These are phyloP conservation scores for Colletotrichum truncatum DNA, from an alignment of 2,329 filamentous ascomycete genomes.

Conservation along the genomic window DNA sequence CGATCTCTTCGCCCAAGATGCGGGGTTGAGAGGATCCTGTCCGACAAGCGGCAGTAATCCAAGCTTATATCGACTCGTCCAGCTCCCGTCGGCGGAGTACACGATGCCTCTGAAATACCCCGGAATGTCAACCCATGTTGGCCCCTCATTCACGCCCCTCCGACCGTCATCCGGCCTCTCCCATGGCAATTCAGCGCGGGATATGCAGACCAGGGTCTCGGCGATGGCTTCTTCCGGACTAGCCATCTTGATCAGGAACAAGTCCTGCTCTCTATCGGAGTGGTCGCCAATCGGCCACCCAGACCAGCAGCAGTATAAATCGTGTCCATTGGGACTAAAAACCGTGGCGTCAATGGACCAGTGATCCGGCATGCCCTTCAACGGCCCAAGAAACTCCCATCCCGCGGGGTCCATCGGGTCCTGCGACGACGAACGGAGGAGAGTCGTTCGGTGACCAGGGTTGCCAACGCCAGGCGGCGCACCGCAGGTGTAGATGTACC, in stretches of 20 bases:
- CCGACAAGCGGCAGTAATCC: constrained; percentile 63
- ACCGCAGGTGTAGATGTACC: constrained; percentile 48
- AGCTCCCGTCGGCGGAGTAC: constrained; percentile 66
- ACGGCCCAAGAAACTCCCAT: constrained; percentile 60
- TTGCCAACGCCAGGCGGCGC: constrained; percentile 54
- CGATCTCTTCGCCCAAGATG: constrained; percentile 59
- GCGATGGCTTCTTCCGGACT: constrained; percentile 49
- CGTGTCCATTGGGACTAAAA: constrained; percentile 54
- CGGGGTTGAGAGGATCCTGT: constrained; percentile 52
- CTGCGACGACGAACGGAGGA: constrained; percentile 51
- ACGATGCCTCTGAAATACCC: constrained; percentile 60
- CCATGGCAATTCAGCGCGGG: constrained; percentile 59
- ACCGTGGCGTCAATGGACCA: constrained; percentile 66
- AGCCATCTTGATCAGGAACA: constrained; percentile 43
- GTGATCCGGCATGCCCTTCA: constrained; percentile 53
- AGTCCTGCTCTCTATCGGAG: constrained; percentile 35
- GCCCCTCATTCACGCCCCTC: constrained; percentile 64
- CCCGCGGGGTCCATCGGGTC: constrained; percentile 51
- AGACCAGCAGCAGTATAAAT: constrained; percentile 62
- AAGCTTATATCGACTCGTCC: constrained; percentile 63
- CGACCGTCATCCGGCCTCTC: constrained; percentile 51
- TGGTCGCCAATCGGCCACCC: constrained; percentile 46
- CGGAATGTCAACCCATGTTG: constrained; percentile 59
- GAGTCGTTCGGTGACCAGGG: constrained; percentile 52
- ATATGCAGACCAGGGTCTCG: constrained; percentile 57